A percentile compares a stretch with the other conserved stretches of the same genome.
These are phyloP conservation scores for Verticillium albo-atrum DNA, from an alignment of 2,329 filamentous ascomycete species.

Conservation along the genomic window DNA sequence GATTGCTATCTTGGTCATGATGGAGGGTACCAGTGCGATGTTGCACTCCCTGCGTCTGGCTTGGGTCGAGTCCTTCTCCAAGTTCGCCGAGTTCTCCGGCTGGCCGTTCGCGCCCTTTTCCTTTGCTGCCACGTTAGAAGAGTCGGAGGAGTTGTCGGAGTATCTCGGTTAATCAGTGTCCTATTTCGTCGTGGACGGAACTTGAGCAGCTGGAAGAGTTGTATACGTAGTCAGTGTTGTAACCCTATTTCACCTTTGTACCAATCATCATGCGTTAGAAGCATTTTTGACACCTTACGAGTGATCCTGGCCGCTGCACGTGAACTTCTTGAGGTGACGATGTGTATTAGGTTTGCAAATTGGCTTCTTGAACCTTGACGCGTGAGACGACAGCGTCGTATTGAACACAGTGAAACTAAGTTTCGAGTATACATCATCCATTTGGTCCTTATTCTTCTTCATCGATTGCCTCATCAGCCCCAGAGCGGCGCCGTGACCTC, in stretches of 20 bases:
- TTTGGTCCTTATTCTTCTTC: neutral
- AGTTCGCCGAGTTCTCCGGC: slow-evolving; percentile 90
- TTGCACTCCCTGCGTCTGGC: slow-evolving; percentile 86
- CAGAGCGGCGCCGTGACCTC: slow-evolving; percentile 79
- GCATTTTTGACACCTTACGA: neutral
- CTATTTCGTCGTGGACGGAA: neutral
- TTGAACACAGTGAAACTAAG: neutral
- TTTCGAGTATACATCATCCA: neutral
- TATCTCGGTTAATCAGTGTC: slow-evolving; percentile 38
- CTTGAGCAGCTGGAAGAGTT: slow-evolving; percentile 1
- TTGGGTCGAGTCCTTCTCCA: slow-evolving; percentile 97
- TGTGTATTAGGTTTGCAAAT: too few species aligned
- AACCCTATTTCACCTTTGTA: slow-evolving; percentile 13
- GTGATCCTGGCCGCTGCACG: neutral
- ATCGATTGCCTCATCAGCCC: slow-evolving; percentile 15
- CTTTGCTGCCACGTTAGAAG: slow-evolving; percentile 78
- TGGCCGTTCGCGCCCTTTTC: slow-evolving; percentile 86
- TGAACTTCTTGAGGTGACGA: neutral
- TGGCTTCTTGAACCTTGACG: too few species aligned
- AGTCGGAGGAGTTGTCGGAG: slow-evolving; percentile 63
- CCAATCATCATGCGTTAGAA: slow-evolving; percentile 5
- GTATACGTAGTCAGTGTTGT: slow-evolving; percentile 9
- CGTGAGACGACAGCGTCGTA: neutral
- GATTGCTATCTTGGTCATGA: slow-evolving; percentile 71
- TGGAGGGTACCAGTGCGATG: slow-evolving; percentile 97